These are phyloP conservation scores for Vitrella brassicaformis DNA, from an alignment of 73 alveolate species.

Conservation along the genomic window DNA sequence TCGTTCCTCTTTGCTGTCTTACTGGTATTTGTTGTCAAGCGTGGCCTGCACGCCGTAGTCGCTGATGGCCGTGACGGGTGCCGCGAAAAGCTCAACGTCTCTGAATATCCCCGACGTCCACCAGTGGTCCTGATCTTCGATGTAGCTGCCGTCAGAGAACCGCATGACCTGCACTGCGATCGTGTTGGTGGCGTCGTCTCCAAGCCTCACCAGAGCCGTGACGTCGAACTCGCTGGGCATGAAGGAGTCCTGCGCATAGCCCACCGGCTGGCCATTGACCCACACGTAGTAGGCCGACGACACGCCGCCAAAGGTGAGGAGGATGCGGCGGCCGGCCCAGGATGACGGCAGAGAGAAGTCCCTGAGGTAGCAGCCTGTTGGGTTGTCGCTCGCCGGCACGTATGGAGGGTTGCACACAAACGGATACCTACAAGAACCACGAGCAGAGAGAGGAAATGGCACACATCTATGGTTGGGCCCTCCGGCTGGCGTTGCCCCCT, in stretches of 20 bases:
- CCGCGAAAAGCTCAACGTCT: slow-evolving; percentile 10
- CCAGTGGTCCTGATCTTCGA: slow-evolving; percentile 39
- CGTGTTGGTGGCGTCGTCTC: not conserved
- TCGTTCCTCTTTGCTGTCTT: too few relatives aligned
- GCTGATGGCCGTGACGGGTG: not conserved
- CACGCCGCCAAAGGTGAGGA: not conserved
- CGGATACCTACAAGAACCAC: not conserved
- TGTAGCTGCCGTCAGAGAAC: slow-evolving; percentile 10
- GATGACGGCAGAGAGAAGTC: too few relatives aligned
- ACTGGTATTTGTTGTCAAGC: too few relatives aligned
- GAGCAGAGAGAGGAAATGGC: not conserved
- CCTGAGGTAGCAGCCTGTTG: not conserved
- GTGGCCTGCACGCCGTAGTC: not conserved
- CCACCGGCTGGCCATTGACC: slow-evolving; percentile 20
- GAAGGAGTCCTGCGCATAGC: not conserved
- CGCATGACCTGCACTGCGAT: not conserved
- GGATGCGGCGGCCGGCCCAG: too few relatives aligned
- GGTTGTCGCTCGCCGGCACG: not conserved
- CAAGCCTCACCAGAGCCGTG: not conserved
- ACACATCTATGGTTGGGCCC: too few relatives aligned
- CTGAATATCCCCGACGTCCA: slow-evolving; percentile 27
- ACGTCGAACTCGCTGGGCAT: not conserved
- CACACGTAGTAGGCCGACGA: slow-evolving; percentile 10
- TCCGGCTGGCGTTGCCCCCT: not conserved
- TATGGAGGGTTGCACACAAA: not conserved